A percentile compares a stretch with the other conserved stretches of the same genome.
Evolutionary conservation across 108 stramenopile genomes (phyloP).

Genomic region (Parietichytrium sp.): DNA sequence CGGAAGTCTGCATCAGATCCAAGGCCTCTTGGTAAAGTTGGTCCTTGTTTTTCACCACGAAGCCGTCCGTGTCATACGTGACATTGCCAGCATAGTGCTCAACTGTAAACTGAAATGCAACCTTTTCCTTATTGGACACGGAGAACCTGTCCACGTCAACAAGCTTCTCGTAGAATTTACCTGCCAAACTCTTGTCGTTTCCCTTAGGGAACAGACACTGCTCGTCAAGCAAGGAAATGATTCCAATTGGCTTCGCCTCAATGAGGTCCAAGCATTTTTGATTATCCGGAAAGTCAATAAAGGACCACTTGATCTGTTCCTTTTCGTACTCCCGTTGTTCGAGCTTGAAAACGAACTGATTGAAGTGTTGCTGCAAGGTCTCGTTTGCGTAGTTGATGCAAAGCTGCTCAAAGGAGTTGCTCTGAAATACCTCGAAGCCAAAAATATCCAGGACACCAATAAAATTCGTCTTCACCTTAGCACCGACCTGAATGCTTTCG

Average conservation of each 20-base stretch:
- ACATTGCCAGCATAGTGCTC: slow-evolving; percentile 94
- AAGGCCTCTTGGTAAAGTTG: slow-evolving; percentile 83
- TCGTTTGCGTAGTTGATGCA: slow-evolving; percentile 99
- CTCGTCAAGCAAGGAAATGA: slow-evolving; percentile 63
- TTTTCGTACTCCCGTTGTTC: slow-evolving; percentile 91
- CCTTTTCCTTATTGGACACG: slow-evolving; percentile 64
- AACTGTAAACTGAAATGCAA: slow-evolving; percentile 74
- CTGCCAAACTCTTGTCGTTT: slow-evolving; percentile 56
- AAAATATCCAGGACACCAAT: slow-evolving; percentile 97
- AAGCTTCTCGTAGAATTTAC: slow-evolving; percentile 58
- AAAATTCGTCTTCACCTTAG: slow-evolving; percentile 55
- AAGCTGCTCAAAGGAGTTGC: slow-evolving; percentile 96
- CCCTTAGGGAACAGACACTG: slow-evolving; percentile 60
- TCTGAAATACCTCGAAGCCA: slow-evolving; percentile 93
- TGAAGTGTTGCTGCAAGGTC: slow-evolving; percentile 97
- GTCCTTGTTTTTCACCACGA: slow-evolving; percentile 97
- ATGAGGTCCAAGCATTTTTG: slow-evolving; percentile 93
- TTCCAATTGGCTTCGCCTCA: slow-evolving; percentile 63
- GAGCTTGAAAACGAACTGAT: slow-evolving; percentile 87
- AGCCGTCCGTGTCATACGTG: slow-evolving; percentile 82
- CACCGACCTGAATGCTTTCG: slow-evolving; percentile 63
- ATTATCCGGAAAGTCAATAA: slow-evolving; percentile 92
- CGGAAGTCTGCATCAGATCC: slow-evolving; percentile 79
- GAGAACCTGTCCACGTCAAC: slow-evolving; percentile 62
- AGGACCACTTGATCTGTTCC: slow-evolving; percentile 56